Conservation (phyloP, 2,329 filamentous ascomycete species). For the Clarireedia homoeocarpa region DNA sequence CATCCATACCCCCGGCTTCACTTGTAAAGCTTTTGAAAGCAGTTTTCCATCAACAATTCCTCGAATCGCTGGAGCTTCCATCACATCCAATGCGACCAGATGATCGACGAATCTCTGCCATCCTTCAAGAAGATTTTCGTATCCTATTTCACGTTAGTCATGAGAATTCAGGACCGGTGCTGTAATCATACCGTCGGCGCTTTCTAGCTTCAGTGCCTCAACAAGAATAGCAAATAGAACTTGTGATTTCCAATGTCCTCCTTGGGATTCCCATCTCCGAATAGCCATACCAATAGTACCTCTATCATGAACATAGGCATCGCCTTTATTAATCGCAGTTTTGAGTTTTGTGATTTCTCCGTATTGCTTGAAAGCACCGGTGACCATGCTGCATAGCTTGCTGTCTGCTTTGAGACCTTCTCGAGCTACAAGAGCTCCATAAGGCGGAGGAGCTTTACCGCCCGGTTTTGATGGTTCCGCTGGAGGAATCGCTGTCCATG, state of each 20-base stretch:
- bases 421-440: slow-evolving; percentile 55
- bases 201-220: slow-evolving; percentile 44
- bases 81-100: slow-evolving; percentile 44
- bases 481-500: slow-evolving; percentile 54
- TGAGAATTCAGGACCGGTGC: too few relatives aligned
- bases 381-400: slow-evolving; percentile 62
- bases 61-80: slow-evolving; percentile 50
- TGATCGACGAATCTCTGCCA: slow-evolving; percentile 52
- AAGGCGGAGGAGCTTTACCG: slow-evolving; percentile 46
- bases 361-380: slow-evolving; percentile 54
- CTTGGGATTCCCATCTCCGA: slow-evolving; percentile 56
- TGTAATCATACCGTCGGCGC: background rate
- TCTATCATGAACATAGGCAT: slow-evolving; percentile 41
- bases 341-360: slow-evolving; percentile 57
- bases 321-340: slow-evolving; percentile 39
- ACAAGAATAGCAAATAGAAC: slow-evolving; percentile 59
- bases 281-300: slow-evolving; percentile 69
- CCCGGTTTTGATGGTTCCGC: slow-evolving; percentile 32
- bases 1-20: slow-evolving; percentile 81
- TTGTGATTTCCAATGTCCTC: slow-evolving; percentile 62
- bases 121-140: slow-evolving; percentile 35
- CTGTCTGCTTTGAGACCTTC: slow-evolving; percentile 78
- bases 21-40: slow-evolving; percentile 56
- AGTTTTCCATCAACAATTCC: slow-evolving; percentile 67
- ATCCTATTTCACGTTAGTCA: slow-evolving; percentile 13